Conservation (phyloP, 805 yeast genomes). For the Candida patagonica region DNA sequence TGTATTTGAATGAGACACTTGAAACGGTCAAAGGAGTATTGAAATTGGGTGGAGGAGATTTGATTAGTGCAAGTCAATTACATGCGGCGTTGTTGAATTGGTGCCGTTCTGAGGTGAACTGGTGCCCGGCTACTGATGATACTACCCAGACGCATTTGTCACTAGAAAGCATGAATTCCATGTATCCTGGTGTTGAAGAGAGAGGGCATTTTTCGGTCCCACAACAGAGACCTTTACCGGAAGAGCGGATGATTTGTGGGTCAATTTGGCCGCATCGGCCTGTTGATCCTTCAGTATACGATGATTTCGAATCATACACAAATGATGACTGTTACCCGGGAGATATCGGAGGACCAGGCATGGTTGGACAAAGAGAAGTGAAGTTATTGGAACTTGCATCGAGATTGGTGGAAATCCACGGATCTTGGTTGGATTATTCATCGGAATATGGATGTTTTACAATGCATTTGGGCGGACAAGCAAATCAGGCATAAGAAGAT, state of each 20-base stretch:
- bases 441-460: background rate
- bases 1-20: background rate
- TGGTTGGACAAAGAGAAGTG: constrained; percentile 10
- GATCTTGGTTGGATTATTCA: background rate
- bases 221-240: constrained; percentile 18
- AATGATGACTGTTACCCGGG: constrained; percentile 18
- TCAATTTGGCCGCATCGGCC: constrained; percentile 14
- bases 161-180: constrained; percentile 4
- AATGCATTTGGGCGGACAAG: background rate
- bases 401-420: background rate
- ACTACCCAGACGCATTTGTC: background rate
- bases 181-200: constrained; percentile 6
- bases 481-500: no score
- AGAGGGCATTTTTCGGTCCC: constrained; percentile 10
- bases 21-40: background rate
- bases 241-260: constrained; percentile 16
- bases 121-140: constrained; percentile 5
- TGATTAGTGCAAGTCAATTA: background rate
- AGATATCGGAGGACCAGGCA: constrained; percentile 7
- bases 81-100: background rate
- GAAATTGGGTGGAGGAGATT: background rate
- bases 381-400: constrained; percentile 11
- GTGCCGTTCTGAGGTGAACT: constrained; percentile 4
- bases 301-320: constrained; percentile 7
- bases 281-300: background rate